phyloP scores from a whole-genome alignment of 345 rosid species.

The Melaleuca alternifolia region DNA sequence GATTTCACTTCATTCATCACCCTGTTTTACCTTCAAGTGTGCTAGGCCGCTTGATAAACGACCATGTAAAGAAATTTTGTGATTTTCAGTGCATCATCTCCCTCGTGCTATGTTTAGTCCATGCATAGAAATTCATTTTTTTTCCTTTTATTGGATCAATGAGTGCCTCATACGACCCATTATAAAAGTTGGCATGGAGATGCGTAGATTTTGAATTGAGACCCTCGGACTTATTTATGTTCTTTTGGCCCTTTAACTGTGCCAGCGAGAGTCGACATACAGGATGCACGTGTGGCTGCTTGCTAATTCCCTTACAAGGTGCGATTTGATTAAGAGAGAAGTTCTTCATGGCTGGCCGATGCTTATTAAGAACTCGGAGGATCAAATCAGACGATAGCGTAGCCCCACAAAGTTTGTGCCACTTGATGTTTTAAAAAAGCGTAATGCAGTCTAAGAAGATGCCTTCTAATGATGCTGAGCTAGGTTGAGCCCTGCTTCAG shows the following conservation, averaged over 20 bases:
- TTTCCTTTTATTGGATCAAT: neutral
- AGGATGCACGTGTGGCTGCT: constrained; percentile 13
- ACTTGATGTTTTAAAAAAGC: neutral
- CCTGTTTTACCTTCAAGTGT: neutral
- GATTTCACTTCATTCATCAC: neutral
- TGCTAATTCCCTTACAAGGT: constrained; percentile 4
- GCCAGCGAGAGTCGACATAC: neutral
- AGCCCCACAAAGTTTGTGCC: neutral
- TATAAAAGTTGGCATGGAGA: neutral
- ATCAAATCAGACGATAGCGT: neutral
- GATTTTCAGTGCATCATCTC: neutral
- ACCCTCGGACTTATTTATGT: neutral
- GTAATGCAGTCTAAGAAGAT: neutral
- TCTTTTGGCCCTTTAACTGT: neutral
- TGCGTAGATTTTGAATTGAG: neutral
- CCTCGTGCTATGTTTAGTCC: neutral
- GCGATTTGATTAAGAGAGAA: neutral
- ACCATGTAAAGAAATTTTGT: neutral
- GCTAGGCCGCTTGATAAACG: neutral
- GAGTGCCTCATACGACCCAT: neutral
- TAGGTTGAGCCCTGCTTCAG: neutral
- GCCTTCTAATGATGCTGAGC: neutral
- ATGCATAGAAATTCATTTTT: neutral
- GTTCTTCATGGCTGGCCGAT: neutral
- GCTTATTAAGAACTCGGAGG: neutral